Evolutionary conservation across 2,329 filamentous ascomycete genomes (phyloP), one percentile per base, ranked within the genome.

Genomic region (Arthroderma sp.): DNA sequence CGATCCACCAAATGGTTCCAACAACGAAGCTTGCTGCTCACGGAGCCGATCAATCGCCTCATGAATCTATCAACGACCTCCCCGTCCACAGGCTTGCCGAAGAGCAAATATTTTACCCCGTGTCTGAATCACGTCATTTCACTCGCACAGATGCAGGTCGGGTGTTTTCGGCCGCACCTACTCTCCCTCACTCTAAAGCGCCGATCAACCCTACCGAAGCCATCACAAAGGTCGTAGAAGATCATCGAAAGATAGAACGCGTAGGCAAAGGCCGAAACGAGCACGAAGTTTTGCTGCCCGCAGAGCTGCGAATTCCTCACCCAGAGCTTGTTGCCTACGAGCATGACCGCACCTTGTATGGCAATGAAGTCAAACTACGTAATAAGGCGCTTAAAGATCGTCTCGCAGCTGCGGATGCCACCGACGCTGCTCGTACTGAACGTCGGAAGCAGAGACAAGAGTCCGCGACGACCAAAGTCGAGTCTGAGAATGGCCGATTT

Each of bases 1-100:
- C 86, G 7, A 72, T 96, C 27, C 71, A 86, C 54, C 66, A 69
- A 31, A 94, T 95, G 87, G 69, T 96, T 4, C 87, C 86, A 2
- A 73, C 73, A 44, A 84, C 78, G n/a, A 66, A 67, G 3, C 65
- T 71, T 48, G 56, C 59, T 38, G 50, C 60, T 29, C 46, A 55
- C 28, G 56, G 53, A 45, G 62, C 65, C 42, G 62, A 63, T 5
- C 65, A 66, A 29, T 51, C 56, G 1, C 57, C 60, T 6, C 77
- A 81, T 56, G 78, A 82, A 60, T 66, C 72, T 27, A 78, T 81
- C 57, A 81, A 81, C 55, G 78, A 81, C 54, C 69, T 82, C 31
- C 73, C 73, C 15, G 60, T 80, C 58, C 75, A 80, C 57, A 67
- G 72, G 3, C 63, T 72, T 48, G 70, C 71, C 44, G 58, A 70